Percentiles rank a stretch among this genome's conserved stretches.
Conservation (phyloP, 306 rosid genomes). For the Vigna radiata region DNA sequence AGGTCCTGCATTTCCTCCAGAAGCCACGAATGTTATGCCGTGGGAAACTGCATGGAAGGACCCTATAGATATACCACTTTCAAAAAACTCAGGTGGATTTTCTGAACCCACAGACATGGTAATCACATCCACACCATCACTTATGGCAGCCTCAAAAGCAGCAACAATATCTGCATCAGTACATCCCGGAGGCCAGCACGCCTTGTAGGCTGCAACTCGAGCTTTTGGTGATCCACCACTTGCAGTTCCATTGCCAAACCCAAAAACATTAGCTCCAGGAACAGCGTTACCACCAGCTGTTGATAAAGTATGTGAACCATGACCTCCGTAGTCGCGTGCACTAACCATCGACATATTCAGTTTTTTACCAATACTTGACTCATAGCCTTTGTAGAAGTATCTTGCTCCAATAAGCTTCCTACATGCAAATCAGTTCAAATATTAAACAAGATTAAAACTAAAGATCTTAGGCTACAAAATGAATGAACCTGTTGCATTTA, state of each 20-base stretch:
- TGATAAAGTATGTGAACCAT: slow-evolving; percentile 92
- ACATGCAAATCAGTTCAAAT: background rate
- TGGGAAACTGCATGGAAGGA: slow-evolving; percentile 68
- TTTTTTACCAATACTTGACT: background rate
- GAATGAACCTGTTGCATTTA: slow-evolving; percentile 67
- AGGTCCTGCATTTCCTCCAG: slow-evolving; percentile 76
- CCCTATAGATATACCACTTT: slow-evolving; percentile 51
- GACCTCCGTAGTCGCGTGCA: slow-evolving; percentile 71
- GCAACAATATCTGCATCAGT: slow-evolving; percentile 76
- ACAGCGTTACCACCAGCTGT: slow-evolving; percentile 83
- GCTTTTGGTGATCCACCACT: slow-evolving; percentile 93
- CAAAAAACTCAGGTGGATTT: background rate
- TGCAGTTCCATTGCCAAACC: slow-evolving; percentile 76
- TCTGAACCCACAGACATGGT: slow-evolving; percentile 57
- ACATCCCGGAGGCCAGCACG: slow-evolving; percentile 69
- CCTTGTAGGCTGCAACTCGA: slow-evolving; percentile 81
- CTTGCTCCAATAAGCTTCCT: slow-evolving; percentile 91
- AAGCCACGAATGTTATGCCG: slow-evolving; percentile 58
- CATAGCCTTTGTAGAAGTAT: slow-evolving; percentile 65
- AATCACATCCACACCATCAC: slow-evolving; percentile 79
- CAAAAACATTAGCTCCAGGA: slow-evolving; percentile 51
- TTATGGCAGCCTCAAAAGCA: slow-evolving; percentile 73
- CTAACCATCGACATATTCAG: slow-evolving; percentile 12
- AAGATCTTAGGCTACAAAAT: background rate
- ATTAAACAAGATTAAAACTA: background rate